Evolutionary conservation across 129 eudicot species (phyloP).

Genomic region (Escallonia rubra): DNA sequence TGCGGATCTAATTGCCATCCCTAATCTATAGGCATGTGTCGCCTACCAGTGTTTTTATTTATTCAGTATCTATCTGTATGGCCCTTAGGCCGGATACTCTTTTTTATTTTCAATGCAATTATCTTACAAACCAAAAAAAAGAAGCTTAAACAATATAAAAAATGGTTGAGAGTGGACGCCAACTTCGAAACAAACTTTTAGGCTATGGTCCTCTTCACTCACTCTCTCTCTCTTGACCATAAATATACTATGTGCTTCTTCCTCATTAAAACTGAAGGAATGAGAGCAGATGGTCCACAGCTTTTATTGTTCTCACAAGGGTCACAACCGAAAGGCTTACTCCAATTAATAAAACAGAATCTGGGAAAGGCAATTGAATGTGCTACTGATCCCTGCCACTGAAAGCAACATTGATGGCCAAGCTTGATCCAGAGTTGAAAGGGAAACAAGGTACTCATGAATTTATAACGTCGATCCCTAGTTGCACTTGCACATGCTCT

Average conservation of each 20-base stretch:
- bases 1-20: no score
- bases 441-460: background rate
- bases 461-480: background rate
- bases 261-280: background rate
- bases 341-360: conserved; percentile 1
- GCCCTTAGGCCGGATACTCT: no score
- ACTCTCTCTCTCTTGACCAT: background rate
- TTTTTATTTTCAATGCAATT: no score
- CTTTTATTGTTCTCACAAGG: conserved; percentile 5
- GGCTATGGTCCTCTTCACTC: background rate
- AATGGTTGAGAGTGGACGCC: conserved; percentile 1
- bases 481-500: conserved; percentile 20
- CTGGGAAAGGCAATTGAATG: background rate
- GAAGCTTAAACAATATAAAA: no score
- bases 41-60: no score
- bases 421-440: background rate
- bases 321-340: no score
- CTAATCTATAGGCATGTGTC: no score
- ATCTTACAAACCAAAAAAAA: no score
- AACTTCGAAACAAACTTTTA: conserved; percentile 13
- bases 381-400: background rate
- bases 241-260: background rate
- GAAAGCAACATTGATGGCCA: background rate
- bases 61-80: no score
- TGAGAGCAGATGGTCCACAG: conserved; percentile 21